Evolutionary conservation across 306 rosid genomes (phyloP), one percentile per base, ranked within the genome.

Genomic region (Prunus campanulata): DNA sequence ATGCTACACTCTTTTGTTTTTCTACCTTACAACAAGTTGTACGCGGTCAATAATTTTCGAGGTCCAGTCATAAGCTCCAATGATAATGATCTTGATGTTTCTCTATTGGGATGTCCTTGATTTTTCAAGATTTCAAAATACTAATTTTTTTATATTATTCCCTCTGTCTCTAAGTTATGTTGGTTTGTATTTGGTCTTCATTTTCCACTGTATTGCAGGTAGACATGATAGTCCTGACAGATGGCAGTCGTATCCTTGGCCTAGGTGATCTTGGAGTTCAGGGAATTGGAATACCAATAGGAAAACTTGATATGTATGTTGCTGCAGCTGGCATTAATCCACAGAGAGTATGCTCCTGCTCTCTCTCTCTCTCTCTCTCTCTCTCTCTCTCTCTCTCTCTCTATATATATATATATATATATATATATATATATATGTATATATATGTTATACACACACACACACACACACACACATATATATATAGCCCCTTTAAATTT

Each of bases 201-300:
- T 80, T 78, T 77, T 80, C 24, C 47, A 66, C 76, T n/a, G 35
- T 81, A 55, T 80, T 89, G 75, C 93, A 96, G 99, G 99, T 96
- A 78, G 99, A 96, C 86, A 96, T 96, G 99, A 91, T 96, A 79
- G 99, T 96, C 84, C 74, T 96, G 78, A 96, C 99, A 62, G 99
- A 96, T 83, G 99, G 99, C 66, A 96, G 99, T 80, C 98, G 99
- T 79, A 92, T 96, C 80, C 99, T 96, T 84, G 99, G 99, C 80
- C 87, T 96, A 71, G 99, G 99, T 75, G 99, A 96, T 76, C 99
- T 96, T 79, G 99, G 99, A 71, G 98, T 96, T 86, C 99, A 96
- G 85, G 99, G 99, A 75, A 96, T 96, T 70, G 99, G 93, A 87
- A 96, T 96, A 68, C 98, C 99, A 55, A 91, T 92, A 51, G 99